Percentiles rank a stretch among this genome's conserved stretches.
phyloP scores from a whole-genome alignment of 306 rosid genomes.

The Canavalia ensiformis region DNA sequence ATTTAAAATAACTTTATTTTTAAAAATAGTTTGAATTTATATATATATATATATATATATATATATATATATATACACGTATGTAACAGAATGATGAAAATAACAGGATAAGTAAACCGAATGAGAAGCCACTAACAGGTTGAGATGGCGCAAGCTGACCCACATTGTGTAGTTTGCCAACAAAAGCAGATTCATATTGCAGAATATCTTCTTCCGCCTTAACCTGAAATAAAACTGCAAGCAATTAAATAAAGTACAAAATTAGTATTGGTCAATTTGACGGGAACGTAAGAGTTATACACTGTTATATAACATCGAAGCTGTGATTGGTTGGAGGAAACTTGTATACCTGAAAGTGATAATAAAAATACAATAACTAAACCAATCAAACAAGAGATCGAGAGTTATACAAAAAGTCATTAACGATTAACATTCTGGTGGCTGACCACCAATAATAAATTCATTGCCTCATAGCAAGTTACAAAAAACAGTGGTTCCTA shows the following conservation, averaged over 20 bases:
- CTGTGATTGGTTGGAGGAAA: slow-evolving; percentile 94
- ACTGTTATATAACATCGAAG: slow-evolving; percentile 87
- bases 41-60: too few species aligned
- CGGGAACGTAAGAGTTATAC: slow-evolving; percentile 53
- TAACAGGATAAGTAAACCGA: neutral
- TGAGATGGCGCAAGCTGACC: slow-evolving; percentile 87
- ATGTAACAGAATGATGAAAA: neutral
- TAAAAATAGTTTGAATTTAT: neutral
- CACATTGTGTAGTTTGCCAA: slow-evolving; percentile 83
- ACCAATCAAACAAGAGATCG: neutral
- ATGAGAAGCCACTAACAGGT: slow-evolving; percentile 65
- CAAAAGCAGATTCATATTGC: slow-evolving; percentile 95
- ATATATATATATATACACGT: too few species aligned
- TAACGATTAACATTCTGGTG: neutral
- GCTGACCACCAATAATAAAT: neutral
- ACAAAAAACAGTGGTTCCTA: too few species aligned
- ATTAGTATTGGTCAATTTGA: neutral
- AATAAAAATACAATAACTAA: slow-evolving; percentile 14
- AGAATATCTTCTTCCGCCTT: slow-evolving; percentile 82
- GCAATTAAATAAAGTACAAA: slow-evolving; percentile 1
- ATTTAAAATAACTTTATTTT: too few species aligned
- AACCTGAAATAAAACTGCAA: slow-evolving; percentile 63
- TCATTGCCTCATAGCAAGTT: neutral
- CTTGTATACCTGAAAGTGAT: slow-evolving; percentile 84
- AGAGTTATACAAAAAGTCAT: neutral